These are phyloP conservation scores for Funneliformis geosporum DNA, from an alignment of 192 early-diverging fungal species.

Conservation along the genomic window DNA sequence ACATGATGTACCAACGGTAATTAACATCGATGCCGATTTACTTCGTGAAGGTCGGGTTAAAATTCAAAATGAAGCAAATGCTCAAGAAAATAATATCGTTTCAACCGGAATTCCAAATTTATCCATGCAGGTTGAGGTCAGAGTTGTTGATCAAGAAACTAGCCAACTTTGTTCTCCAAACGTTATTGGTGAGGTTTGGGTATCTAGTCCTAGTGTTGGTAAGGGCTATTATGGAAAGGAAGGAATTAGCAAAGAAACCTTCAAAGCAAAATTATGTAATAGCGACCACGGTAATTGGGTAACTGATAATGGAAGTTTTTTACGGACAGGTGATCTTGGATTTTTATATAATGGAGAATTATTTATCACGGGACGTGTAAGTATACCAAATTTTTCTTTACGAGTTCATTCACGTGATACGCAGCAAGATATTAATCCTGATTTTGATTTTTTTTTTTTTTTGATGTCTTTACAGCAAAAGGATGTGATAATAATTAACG, in stretches of 20 bases:
- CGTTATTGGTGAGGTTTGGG: constrained; percentile 21
- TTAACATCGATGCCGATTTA: constrained; percentile 8
- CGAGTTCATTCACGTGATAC: neutral
- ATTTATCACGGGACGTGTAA: constrained; percentile 20
- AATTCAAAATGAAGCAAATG: neutral
- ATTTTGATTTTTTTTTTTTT: neutral
- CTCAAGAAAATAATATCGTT: constrained; percentile 7
- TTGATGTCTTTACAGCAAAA: constrained; percentile 13
- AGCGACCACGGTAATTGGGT: constrained; percentile 24
- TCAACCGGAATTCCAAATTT: constrained; percentile 20
- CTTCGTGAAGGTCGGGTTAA: constrained; percentile 2
- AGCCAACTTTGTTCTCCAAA: constrained; percentile 24
- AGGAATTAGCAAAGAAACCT: neutral
- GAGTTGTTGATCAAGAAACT: constrained; percentile 19
- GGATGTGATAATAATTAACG: constrained; percentile 28
- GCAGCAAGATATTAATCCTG: no score
- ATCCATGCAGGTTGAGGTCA: constrained; percentile 13
- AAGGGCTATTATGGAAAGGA: constrained; percentile 27
- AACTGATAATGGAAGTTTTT: constrained; percentile 18
- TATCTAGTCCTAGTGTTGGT: constrained; percentile 21
- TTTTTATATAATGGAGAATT: constrained; percentile 25
- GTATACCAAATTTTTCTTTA: constrained; percentile 1
- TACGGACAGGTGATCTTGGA: constrained; percentile 25
- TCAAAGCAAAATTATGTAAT: constrained; percentile 4
- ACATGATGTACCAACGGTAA: constrained; percentile 9